Conservation (phyloP, 192 early-diverging fungal species). For the Linnemannia exigua region DNA sequence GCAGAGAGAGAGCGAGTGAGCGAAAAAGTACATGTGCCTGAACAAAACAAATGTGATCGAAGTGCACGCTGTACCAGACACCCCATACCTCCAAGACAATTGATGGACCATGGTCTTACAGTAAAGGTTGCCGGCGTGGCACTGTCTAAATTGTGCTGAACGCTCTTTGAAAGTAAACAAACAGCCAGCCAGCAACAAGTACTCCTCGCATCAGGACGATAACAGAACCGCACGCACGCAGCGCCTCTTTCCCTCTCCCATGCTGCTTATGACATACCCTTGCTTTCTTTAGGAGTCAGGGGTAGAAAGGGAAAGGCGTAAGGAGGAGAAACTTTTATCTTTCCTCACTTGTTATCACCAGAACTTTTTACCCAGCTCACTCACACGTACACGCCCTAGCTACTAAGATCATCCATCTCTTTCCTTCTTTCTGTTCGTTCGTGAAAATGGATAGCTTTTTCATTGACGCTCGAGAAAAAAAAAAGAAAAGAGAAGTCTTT, state of each 20-base stretch:
- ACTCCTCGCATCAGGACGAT: neutral
- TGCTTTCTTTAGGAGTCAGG: neutral
- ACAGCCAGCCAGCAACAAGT: neutral
- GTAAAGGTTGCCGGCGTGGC: neutral
- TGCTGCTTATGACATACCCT: neutral
- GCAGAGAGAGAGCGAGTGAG: too few relatives aligned
- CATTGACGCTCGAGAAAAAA: too few relatives aligned
- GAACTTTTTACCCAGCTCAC: too few relatives aligned
- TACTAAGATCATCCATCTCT: too few relatives aligned
- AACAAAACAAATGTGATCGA: neutral
- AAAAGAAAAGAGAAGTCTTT: neutral
- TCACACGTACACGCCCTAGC: too few relatives aligned
- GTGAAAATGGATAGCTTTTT: too few relatives aligned
- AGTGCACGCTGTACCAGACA: neutral
- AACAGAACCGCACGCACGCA: neutral
- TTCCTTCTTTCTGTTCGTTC: too few relatives aligned
- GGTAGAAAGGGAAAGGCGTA: too few relatives aligned
- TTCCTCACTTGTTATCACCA: too few relatives aligned
- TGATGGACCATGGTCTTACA: constrained; percentile 4
- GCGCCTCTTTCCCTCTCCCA: neutral
- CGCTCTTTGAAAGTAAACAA: neutral
- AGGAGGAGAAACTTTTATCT: too few relatives aligned
- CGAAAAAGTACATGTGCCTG: too few relatives aligned
- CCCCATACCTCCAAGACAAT: neutral
- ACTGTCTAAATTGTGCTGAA: neutral